Evolutionary conservation across 2,329 filamentous ascomycete genomes (phyloP).

Genomic region (Neopestalotiopsis sp.): DNA sequence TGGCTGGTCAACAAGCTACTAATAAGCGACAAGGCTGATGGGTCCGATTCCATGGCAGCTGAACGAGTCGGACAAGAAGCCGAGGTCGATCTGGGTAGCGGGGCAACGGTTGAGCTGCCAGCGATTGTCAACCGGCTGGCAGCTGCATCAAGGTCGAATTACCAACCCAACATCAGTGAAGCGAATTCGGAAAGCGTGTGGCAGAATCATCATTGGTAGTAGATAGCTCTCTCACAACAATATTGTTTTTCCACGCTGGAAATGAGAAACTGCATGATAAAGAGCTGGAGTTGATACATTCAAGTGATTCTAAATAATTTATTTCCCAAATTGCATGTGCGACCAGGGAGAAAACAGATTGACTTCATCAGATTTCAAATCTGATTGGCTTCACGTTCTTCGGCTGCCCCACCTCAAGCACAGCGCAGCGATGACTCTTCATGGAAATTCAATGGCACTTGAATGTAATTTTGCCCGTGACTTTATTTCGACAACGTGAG

Average conservation of each 20-base stretch:
- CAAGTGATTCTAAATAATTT: too few species aligned
- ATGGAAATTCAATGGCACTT: neutral
- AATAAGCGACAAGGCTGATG: slow-evolving; percentile 15
- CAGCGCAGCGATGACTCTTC: slow-evolving; percentile 17
- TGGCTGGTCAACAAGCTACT: slow-evolving; percentile 6
- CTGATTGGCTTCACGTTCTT: neutral
- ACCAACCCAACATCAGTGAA: neutral
- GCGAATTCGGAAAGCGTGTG: too few species aligned
- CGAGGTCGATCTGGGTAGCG: slow-evolving; percentile 18
- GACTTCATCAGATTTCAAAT: neutral
- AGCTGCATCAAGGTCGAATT: neutral
- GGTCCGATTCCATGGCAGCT: neutral
- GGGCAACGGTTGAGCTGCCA: neutral
- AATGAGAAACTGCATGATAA: too few species aligned
- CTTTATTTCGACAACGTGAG: neutral
- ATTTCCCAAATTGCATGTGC: neutral
- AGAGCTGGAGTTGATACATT: too few species aligned
- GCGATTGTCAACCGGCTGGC: neutral
- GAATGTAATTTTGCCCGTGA: neutral
- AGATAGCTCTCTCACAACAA: too few species aligned
- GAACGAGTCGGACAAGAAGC: slow-evolving; percentile 13
- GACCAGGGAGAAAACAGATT: neutral
- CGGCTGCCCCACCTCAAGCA: neutral
- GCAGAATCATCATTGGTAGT: too few species aligned
- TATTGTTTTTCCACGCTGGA: too few species aligned